Evolutionary conservation across 2,329 filamentous ascomycete species (phyloP).

Genomic region (Alternaria hordeiaustralica): DNA sequence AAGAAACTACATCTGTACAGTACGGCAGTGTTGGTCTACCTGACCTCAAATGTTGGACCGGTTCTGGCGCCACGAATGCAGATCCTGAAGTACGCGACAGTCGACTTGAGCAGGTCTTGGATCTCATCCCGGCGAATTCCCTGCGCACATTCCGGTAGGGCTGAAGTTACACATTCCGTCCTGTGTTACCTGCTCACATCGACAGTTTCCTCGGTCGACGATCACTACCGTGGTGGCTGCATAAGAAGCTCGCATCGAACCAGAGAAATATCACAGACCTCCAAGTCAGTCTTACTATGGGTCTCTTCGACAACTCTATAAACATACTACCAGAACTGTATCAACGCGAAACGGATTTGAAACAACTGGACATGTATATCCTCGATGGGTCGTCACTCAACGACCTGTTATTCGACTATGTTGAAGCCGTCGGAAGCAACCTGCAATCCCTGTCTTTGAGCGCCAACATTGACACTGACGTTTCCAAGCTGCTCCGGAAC

Average conservation of each 20-base stretch:
- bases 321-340: neutral
- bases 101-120: neutral
- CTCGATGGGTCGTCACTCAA: neutral
- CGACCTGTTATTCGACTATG: neutral
- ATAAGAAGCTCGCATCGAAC: neutral
- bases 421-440: neutral
- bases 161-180: neutral
- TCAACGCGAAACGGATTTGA: neutral
- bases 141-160: neutral
- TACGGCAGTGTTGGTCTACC: neutral
- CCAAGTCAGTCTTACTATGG: neutral
- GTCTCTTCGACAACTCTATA: neutral
- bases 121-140: neutral
- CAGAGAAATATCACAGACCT: neutral
- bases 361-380: neutral
- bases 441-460: neutral
- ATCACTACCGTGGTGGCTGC: neutral
- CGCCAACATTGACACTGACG: neutral
- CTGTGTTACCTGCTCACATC: neutral
- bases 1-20: neutral
- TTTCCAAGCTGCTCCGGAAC: neutral
- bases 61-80: neutral
- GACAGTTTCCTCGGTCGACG: neutral
- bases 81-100: neutral
- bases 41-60: neutral